These are phyloP conservation scores for Acacia confusa DNA, from an alignment of 306 rosid genomes.

Conservation along the genomic window DNA sequence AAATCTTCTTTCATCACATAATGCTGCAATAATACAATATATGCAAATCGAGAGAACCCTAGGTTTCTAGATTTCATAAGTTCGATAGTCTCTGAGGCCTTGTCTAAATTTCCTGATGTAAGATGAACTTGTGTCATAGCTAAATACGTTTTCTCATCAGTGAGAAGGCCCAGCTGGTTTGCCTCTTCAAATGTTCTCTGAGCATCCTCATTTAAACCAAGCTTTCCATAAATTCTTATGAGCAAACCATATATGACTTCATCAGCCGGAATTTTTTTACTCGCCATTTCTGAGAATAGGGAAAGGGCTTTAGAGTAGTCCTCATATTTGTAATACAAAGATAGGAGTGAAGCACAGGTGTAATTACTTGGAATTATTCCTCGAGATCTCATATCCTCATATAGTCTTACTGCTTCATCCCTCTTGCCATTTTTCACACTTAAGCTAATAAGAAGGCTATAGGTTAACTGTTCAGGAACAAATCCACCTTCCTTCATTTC, in stretches of 20 bases:
- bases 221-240: slow-evolving; percentile 86
- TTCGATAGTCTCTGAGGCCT: slow-evolving; percentile 65
- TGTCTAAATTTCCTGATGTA: slow-evolving; percentile 62
- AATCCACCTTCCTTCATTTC: slow-evolving; percentile 61
- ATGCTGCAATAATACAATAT: slow-evolving; percentile 80
- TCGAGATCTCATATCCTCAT: slow-evolving; percentile 69
- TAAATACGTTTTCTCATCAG: slow-evolving; percentile 80
- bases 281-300: slow-evolving; percentile 82
- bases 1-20: slow-evolving; percentile 82
- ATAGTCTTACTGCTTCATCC: slow-evolving; percentile 58
- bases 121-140: slow-evolving; percentile 97
- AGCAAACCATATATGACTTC: slow-evolving; percentile 96
- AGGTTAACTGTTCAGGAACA: slow-evolving; percentile 84
- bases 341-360: slow-evolving; percentile 84
- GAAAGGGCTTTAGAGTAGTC: slow-evolving; percentile 89
- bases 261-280: slow-evolving; percentile 58
- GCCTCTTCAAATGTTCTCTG: slow-evolving; percentile 71
- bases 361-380: slow-evolving; percentile 75
- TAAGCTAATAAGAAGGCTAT: slow-evolving; percentile 67
- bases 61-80: slow-evolving; percentile 74
- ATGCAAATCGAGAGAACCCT: slow-evolving; percentile 76
- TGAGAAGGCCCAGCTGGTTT: slow-evolving; percentile 64
- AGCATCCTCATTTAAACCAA: slow-evolving; percentile 86
- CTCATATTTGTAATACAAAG: slow-evolving; percentile 77
- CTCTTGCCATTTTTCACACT: slow-evolving; percentile 62